Percentiles rank a stretch among this genome's conserved stretches.
Evolutionary conservation across 169 alveolate species (phyloP).

Genomic region (Plasmodium adleri): DNA sequence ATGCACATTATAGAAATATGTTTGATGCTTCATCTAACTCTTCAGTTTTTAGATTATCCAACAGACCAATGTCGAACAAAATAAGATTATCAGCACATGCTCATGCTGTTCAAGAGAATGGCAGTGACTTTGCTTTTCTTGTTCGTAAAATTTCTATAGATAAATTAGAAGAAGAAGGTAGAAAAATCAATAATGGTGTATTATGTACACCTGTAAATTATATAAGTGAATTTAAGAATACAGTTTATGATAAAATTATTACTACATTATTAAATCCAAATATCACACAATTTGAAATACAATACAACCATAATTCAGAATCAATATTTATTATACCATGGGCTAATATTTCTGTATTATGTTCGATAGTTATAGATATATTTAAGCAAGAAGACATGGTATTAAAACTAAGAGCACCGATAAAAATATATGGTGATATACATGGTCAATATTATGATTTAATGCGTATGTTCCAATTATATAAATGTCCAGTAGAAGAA

Average conservation of each 20-base stretch:
- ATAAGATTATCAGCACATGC: slow-evolving; percentile 87
- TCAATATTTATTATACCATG: slow-evolving; percentile 84
- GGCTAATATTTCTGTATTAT: slow-evolving; percentile 86
- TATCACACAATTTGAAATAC: slow-evolving; percentile 79
- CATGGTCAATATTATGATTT: slow-evolving; percentile 99
- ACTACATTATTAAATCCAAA: slow-evolving; percentile 81
- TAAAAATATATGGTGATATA: slow-evolving; percentile 98
- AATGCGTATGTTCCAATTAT: slow-evolving; percentile 95
- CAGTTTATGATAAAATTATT: slow-evolving; percentile 85
- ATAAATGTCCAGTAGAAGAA: slow-evolving; percentile 91
- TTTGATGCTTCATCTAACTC: slow-evolving; percentile 46
- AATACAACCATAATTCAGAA: slow-evolving; percentile 78
- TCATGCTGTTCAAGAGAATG: slow-evolving; percentile 87
- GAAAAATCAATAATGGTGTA: slow-evolving; percentile 86
- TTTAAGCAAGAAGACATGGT: slow-evolving; percentile 97
- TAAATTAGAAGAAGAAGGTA: slow-evolving; percentile 92
- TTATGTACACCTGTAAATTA: slow-evolving; percentile 80
- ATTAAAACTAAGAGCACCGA: slow-evolving; percentile 96
- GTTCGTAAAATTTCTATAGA: slow-evolving; percentile 92
- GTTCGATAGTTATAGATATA: slow-evolving; percentile 83
- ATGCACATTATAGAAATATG: slow-evolving; percentile 44
- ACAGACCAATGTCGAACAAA: slow-evolving; percentile 79
- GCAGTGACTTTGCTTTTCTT: slow-evolving; percentile 87
- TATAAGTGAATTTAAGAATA: slow-evolving; percentile 78
- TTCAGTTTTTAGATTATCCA: slow-evolving; percentile 50